Conservation (phyloP, 1,139 yeast genomes). For the Casaregolazyma suthepensis region DNA sequence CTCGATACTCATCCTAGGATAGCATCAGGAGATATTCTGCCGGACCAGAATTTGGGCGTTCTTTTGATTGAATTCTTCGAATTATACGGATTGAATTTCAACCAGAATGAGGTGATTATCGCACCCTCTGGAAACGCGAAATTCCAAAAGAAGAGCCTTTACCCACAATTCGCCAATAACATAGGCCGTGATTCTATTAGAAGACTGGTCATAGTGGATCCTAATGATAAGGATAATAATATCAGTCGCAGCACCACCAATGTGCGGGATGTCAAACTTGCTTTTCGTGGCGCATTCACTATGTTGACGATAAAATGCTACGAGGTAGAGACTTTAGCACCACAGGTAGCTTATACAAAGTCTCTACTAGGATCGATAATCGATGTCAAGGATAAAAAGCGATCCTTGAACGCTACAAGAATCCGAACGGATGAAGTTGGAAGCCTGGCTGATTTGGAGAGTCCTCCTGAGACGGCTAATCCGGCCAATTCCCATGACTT, state of each 20-base stretch:
- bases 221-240: conserved; percentile 76
- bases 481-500: conserved; percentile 56
- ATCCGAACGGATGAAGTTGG: neutral
- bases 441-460: conserved; percentile 47
- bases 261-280: conserved; percentile 70
- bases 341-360: conserved; percentile 62
- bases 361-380: conserved; percentile 79
- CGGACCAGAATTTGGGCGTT: conserved; percentile 77
- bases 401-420: neutral
- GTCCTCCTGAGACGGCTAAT: conserved; percentile 58
- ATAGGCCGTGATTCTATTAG: conserved; percentile 40
- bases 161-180: conserved; percentile 32
- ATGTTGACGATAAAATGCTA: conserved; percentile 43
- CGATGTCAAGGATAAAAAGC: conserved; percentile 52
- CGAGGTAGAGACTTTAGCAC: conserved; percentile 48
- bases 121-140: conserved; percentile 40
- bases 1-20: conserved; percentile 71
- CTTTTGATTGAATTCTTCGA: conserved; percentile 89
- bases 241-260: conserved; percentile 84
- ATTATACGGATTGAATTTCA: conserved; percentile 87
- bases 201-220: conserved; percentile 80
- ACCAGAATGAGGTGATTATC: conserved; percentile 61
- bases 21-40: conserved; percentile 58
- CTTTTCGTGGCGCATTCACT: conserved; percentile 90
- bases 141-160: conserved; percentile 52